These are phyloP conservation scores for Xerocomellus amylosporus DNA, from an alignment of 768 basidiomycete species.

Conservation along the genomic window DNA sequence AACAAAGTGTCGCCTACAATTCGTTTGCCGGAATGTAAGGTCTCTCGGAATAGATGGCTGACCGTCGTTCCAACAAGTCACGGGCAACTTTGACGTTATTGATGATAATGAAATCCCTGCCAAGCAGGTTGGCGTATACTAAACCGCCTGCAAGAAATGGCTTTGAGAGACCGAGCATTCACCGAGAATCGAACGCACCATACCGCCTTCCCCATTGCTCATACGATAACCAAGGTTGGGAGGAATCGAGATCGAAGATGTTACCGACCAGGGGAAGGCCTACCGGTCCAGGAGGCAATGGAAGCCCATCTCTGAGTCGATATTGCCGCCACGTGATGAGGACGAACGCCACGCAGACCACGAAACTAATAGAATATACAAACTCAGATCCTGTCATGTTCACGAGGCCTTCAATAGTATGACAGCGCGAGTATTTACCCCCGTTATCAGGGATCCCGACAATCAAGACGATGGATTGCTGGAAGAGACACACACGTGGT, in stretches of 20 bases:
- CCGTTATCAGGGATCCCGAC: neutral
- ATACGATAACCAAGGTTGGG: conserved; percentile 33
- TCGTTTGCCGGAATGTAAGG: conserved; percentile 22
- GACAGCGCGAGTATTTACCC: neutral
- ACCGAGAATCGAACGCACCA: conserved; percentile 14
- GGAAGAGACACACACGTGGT: too few species aligned
- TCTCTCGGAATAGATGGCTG: conserved; percentile 27
- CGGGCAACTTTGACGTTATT: conserved; percentile 21
- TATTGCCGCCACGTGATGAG: conserved; percentile 17
- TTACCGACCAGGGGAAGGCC: conserved; percentile 38
- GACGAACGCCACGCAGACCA: neutral
- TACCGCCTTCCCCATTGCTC: conserved; percentile 34
- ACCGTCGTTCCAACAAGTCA: conserved; percentile 27
- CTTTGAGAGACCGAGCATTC: neutral
- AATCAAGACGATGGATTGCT: too few species aligned
- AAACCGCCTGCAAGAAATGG: conserved; percentile 16
- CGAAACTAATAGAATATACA: conserved; percentile 5
- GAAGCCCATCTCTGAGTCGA: conserved; percentile 15
- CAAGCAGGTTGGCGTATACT: conserved; percentile 26
- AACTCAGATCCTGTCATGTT: neutral
- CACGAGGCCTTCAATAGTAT: neutral
- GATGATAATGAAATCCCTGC: conserved; percentile 29
- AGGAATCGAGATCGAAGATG: conserved; percentile 17
- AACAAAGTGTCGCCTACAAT: conserved; percentile 6
- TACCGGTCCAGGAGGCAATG: conserved; percentile 51